Conservation (phyloP, 345 rosid genomes). For the Syzygium oleosum region DNA sequence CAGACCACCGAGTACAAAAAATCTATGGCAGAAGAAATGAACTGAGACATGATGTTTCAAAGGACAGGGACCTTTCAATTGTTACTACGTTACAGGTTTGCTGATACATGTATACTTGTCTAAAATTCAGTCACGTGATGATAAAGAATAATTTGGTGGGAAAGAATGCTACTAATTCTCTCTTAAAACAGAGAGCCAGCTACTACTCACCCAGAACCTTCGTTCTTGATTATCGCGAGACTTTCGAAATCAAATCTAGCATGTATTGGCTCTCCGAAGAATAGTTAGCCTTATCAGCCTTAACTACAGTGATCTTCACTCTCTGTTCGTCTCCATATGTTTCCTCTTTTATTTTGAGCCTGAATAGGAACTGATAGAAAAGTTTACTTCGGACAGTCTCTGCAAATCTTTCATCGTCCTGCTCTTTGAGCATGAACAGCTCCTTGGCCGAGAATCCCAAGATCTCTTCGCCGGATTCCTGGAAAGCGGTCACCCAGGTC, state of each 20-base stretch:
- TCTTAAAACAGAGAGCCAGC: background rate
- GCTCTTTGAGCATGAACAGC: constrained; percentile 48
- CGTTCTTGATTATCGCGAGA: constrained; percentile 1
- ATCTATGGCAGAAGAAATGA: background rate
- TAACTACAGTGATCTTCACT: constrained; percentile 68
- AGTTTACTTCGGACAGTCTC: constrained; percentile 40
- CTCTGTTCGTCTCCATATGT: constrained; percentile 71
- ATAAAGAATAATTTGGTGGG: background rate
- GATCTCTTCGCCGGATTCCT: constrained; percentile 81
- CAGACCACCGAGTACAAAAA: background rate
- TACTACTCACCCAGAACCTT: background rate
- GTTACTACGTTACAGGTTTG: background rate
- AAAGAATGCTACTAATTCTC: background rate
- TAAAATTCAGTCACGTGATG: background rate
- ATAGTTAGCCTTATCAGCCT: constrained; percentile 53
- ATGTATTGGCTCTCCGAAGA: constrained; percentile 53
- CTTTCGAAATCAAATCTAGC: constrained; percentile 39
- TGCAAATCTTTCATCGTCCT: constrained; percentile 51
- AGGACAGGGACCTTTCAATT: background rate
- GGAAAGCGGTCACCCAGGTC: constrained; percentile 85
- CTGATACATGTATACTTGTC: background rate
- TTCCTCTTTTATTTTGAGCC: constrained; percentile 90
- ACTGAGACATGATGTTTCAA: background rate
- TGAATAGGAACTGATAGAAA: constrained; percentile 47
- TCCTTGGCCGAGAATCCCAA: constrained; percentile 67